Evolutionary conservation across 352 stramenopile genomes (phyloP), one percentile per base, ranked within the genome.

Genomic region (Pythium brachiatum): DNA sequence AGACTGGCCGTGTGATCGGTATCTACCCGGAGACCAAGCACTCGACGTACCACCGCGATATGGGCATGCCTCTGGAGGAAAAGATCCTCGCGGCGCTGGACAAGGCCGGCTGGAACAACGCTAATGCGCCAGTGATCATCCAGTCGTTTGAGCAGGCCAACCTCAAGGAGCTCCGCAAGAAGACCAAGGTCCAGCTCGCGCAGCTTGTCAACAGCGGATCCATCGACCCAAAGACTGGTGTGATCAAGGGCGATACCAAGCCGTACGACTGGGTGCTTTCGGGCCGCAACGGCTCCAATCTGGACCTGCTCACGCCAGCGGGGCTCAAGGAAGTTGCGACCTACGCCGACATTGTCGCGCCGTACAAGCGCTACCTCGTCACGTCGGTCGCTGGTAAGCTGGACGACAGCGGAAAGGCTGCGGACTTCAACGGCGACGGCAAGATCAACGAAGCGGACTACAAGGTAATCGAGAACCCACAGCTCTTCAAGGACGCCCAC

Each of bases 1-100:
- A 86, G 48, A 75, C 77, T 44, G 78, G 77, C 31, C 76, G 78
- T 47, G 84, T 74, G 20, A 78, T 92, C 21, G 88, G 88, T 27
- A 88, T 97, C 53, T 97, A 97, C 69, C 77, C 81, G 3, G 90
- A 97, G 75, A 78, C 90, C 32, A 97, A 97, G 69, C 78, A 96
- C 65, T 82, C 79, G 59, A 93, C 73, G 51, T 89, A 89, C 69
- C 73, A 91, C 73, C 73, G 82, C 54, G 62, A 73, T 7, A 62
- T 96, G 0, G 78, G 83, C 2, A 64, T 96, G 7, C 76, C 85
- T 15, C 71, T 97, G 16, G 82, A 94, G 26, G 81, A 94, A 58
- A 82, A 84, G 43, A 68, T 97, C 55, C 64, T 97, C 6, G 73
- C 78, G 31, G 62, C 90, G 53, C 73, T 96, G 20, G 76, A 85